Evolutionary conservation across 306 rosid species (phyloP).

Genomic region (Boehmeria nivea): DNA sequence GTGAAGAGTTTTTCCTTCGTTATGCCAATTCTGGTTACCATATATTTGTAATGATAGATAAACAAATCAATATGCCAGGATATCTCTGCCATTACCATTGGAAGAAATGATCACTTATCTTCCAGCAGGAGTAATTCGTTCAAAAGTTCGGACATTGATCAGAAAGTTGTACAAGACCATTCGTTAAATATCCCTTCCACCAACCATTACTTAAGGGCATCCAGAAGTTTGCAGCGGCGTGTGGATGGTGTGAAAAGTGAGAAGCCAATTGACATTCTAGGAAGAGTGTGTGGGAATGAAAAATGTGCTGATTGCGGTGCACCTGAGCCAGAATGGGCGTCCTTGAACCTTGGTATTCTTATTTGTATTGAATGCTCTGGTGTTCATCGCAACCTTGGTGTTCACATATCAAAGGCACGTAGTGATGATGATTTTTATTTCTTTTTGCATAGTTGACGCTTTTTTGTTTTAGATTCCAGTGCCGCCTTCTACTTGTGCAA

Average conservation of each 20-base stretch:
- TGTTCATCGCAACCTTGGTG: conserved; percentile 86
- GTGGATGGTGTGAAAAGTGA: conserved; percentile 34
- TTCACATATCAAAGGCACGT: conserved; percentile 80
- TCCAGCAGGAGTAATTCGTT: conserved; percentile 18
- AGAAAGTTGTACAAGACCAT: conserved; percentile 18
- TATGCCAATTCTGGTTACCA: conserved; percentile 13
- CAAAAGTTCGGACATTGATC: conserved; percentile 29
- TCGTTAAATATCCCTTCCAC: conserved; percentile 26
- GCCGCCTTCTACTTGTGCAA: neutral
- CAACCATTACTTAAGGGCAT: conserved; percentile 28
- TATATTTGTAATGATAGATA: conserved; percentile 22
- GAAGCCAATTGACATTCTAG: conserved; percentile 63
- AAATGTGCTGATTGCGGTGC: conserved; percentile 86
- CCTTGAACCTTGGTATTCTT: conserved; percentile 77
- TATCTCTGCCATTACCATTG: conserved; percentile 30
- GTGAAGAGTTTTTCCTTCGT: conserved; percentile 9
- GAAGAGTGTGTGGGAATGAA: conserved; percentile 70
- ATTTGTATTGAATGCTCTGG: conserved; percentile 86
- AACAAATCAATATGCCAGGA: conserved; percentile 37
- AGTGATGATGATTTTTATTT: neutral
- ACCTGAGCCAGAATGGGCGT: conserved; percentile 88
- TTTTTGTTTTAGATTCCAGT: neutral
- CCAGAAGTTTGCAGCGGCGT: conserved; percentile 41
- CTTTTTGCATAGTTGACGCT: neutral
- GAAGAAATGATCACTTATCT: conserved; percentile 21